Base-by-base conservation (phyloP, 2,329 filamentous ascomycete species). In the Neoascochyta sp. region DNA sequence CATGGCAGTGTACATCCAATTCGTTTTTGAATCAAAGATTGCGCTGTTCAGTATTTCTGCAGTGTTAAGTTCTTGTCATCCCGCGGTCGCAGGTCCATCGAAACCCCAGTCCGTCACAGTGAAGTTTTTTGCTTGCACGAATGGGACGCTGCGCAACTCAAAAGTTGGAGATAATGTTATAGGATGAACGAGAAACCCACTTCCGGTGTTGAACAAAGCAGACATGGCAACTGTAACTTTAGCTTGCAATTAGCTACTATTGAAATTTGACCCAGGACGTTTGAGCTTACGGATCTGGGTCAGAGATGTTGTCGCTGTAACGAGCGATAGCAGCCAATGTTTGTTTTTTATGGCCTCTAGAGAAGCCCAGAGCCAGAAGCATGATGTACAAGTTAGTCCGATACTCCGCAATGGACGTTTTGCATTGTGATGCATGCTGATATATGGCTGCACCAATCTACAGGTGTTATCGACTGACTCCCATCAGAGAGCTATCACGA, bases 1-100 rank as follows among this genome's bases (percentile, higher is more conserved):
- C 2, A 39, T 31, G 7, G 40, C 47, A 10, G 37, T 37, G 27
- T 47, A 45, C 16, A 52, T 36, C 50, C 50, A 53, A 23, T 47
- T 49, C 3, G 41, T 47, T 5, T 35, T 32, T 4, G 45, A 32
- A 12, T 47, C 37, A 4, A 15, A 35, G 15, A 36, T 45, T 7
- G 47, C 18, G 4, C 36, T 30, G 4, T 21, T n/a, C 10, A 39
- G 27, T 3, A 22, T 29, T 4, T n/a, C 10, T 14, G 17, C 32
- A 9, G 13, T 13, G 34, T 21, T 17, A 28, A 41, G 4, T 16
- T 12, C 10, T 27, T 22, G 13, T 27, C 32, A 7, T 14, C 25
- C 19, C 5, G 14, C 19, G n/a, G 14, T 24, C 2, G 9, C 18
- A 4, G 7, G 11, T 9, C 17, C 24, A 15, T 18, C 23, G 16